phyloP scores from a whole-genome alignment of 805 yeast species.

The Komagataella mondaviorum region DNA sequence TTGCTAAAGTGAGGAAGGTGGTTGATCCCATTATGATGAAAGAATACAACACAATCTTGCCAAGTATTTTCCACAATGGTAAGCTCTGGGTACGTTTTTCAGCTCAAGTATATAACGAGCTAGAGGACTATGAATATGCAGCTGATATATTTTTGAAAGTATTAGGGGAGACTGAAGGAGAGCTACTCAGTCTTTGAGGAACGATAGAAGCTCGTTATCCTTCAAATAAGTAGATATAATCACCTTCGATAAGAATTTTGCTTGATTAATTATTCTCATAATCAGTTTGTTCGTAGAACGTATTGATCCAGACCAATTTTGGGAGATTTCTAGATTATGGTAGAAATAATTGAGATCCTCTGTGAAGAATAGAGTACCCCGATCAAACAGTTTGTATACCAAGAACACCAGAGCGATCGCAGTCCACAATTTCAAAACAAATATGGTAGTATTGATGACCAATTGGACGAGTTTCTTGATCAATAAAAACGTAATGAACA shows the following conservation, averaged over 20 bases:
- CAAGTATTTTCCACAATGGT: conserved; percentile 26
- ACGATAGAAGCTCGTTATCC: background rate
- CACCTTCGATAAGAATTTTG: background rate
- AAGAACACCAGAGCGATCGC: background rate
- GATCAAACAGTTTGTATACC: background rate
- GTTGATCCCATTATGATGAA: conserved; percentile 11
- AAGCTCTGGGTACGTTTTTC: conserved; percentile 35
- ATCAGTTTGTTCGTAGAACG: background rate
- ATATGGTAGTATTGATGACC: background rate
- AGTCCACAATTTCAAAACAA: background rate
- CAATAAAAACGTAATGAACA: background rate
- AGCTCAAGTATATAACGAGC: conserved; percentile 46
- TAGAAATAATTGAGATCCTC: background rate
- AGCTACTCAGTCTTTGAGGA: background rate
- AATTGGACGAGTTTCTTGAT: background rate
- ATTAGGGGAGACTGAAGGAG: conserved; percentile 10
- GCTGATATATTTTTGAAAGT: conserved; percentile 22
- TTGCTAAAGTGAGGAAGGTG: conserved; percentile 4
- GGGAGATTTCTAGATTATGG: background rate
- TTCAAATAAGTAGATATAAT: background rate
- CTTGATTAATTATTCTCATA: background rate
- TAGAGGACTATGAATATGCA: conserved; percentile 37
- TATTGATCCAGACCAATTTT: background rate
- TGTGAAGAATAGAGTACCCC: conserved; percentile 1
- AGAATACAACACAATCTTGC: conserved; percentile 33